Evolutionary conservation across 1,284 basidiomycete species (phyloP), one percentile per base, ranked within the genome.

Genomic region (Tilletia indica): DNA sequence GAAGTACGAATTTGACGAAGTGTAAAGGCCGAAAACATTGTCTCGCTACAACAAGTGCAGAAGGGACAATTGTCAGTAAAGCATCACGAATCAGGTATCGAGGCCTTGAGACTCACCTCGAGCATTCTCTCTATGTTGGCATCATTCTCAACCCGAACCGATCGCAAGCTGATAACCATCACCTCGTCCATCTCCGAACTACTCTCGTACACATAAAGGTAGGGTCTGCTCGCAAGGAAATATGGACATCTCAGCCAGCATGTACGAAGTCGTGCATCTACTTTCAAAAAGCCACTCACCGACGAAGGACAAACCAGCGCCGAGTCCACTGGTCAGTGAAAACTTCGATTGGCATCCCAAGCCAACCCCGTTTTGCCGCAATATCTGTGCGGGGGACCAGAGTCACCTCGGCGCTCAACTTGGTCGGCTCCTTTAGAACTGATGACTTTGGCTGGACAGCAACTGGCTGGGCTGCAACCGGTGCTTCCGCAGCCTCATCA

Each of bases 71-170:
- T 14, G 36, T 49, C 16, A 49, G n/a, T 11, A 11, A 49, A 68
- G n/a, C 45, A 39, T 8, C 51, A 1, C 19, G 51, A 1, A 9
- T 54, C 25, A 31, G 25, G 12, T 2, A 49, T 49, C 12, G 48
- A 25, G 51, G 16, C 51, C 21, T 16, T 4, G 9, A 6, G 19
- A 71, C 70, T 70, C 84, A 95, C 94, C 80, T 91, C 92, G 63
- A 97, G 88, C 72, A 98, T 87, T 56, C 86, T 85, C 85, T 95
- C 93, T 83, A 97, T 93, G 76, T 92, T 91, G 36, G 92, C 89
- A 80, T 93, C 93, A 75, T 89, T 89, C 81, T 93, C 92, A 19
- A 97, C 90, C 76, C 92, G 92, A 61, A 94, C 92, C 45, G 91
- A 91, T 34, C 87, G 88, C 66, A 98, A 88, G 82, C 93, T 93